Evolutionary conservation across 164 flowering plant species (phyloP).

Genomic region (Vitis cinerea): DNA sequence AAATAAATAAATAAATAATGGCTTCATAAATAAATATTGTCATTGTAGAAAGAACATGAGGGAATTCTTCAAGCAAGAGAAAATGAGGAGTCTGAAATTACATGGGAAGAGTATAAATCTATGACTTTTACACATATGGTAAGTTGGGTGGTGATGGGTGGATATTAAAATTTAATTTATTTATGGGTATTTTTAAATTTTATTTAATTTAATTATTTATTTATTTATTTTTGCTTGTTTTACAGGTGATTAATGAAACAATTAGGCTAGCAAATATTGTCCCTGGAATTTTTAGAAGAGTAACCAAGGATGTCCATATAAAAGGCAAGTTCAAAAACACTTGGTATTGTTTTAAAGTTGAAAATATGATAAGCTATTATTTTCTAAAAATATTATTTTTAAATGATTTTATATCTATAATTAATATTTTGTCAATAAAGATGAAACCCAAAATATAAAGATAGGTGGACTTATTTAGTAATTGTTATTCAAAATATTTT

Average conservation of each 20-base stretch:
- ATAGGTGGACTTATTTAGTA: too few species aligned
- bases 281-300: conserved; percentile 42
- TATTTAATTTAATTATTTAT: too few species aligned
- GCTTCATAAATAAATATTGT: too few species aligned
- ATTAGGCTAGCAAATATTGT: conserved; percentile 43
- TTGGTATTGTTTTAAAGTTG: not conserved
- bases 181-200: not conserved
- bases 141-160: not conserved
- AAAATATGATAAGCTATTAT: too few species aligned
- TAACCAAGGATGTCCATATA: conserved; percentile 28
- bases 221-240: not conserved
- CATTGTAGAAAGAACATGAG: conserved; percentile 39
- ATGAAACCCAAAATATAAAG: too few species aligned
- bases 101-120: conserved; percentile 52
- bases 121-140: conserved; percentile 46
- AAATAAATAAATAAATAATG: too few species aligned
- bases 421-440: too few species aligned
- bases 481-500: too few species aligned
- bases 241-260: conserved; percentile 45
- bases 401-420: too few species aligned
- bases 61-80: conserved; percentile 29
- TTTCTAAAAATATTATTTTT: too few species aligned
- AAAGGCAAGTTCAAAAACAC: conserved; percentile 25
- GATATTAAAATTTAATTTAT: too few species aligned
- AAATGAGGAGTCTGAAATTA: conserved; percentile 27